phyloP scores from a whole-genome alignment of 768 basidiomycete genomes.

The Amanita rimosa region DNA sequence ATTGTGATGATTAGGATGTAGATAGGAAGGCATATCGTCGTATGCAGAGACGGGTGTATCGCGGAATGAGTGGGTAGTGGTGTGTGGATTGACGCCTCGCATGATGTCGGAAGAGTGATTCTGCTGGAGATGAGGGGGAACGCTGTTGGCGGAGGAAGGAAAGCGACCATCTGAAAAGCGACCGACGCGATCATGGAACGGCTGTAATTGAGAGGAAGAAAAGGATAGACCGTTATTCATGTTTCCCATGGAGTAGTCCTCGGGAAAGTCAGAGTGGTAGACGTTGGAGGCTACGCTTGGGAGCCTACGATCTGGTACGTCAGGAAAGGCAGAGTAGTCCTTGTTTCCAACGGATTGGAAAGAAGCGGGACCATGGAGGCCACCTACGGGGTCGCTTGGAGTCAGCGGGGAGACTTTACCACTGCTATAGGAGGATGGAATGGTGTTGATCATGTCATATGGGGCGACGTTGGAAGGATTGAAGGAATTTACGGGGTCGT shows the following conservation, averaged over 20 bases:
- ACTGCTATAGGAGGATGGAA: slow-evolving; percentile 55
- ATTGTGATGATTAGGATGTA: slow-evolving; percentile 36
- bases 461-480: slow-evolving; percentile 37
- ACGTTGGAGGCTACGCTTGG: slow-evolving; percentile 29
- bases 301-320: slow-evolving; percentile 51
- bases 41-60: slow-evolving; percentile 40
- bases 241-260: slow-evolving; percentile 46
- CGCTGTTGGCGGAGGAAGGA: slow-evolving; percentile 29
- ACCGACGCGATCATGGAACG: slow-evolving; percentile 46
- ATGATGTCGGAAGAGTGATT: slow-evolving; percentile 42
- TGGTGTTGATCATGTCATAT: slow-evolving; percentile 55
- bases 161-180: slow-evolving; percentile 49
- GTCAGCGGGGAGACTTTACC: slow-evolving; percentile 72
- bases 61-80: slow-evolving; percentile 47
- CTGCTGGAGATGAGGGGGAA: slow-evolving; percentile 41
- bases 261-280: slow-evolving; percentile 50
- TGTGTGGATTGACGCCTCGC: slow-evolving; percentile 61
- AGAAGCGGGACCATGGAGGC: slow-evolving; percentile 41
- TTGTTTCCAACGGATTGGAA: slow-evolving; percentile 40
- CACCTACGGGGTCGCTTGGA: slow-evolving; percentile 50
- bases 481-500: slow-evolving; percentile 50
- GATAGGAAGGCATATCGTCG: slow-evolving; percentile 49
- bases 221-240: slow-evolving; percentile 38
- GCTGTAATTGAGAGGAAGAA: slow-evolving; percentile 37
- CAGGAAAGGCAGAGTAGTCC: slow-evolving; percentile 49